Percentiles rank a stretch among this genome's conserved stretches.
phyloP scores from a whole-genome alignment of 352 stramenopile species.

The Globisporangium alternatum region DNA sequence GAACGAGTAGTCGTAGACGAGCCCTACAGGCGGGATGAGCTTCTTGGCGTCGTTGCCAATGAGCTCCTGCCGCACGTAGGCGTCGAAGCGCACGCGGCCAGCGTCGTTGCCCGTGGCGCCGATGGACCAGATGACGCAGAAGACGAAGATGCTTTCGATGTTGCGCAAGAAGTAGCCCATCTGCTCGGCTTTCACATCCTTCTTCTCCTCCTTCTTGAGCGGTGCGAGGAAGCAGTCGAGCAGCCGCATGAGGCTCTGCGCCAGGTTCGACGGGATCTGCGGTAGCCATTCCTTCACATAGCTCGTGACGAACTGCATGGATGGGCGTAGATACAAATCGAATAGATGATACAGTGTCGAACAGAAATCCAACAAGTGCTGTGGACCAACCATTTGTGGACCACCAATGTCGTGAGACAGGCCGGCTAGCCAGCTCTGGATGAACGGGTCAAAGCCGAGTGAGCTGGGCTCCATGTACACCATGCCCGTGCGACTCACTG shows the following conservation, averaged over 20 bases:
- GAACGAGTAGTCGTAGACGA: conserved; percentile 93
- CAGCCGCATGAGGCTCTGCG: conserved; percentile 88
- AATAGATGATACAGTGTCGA: conserved; percentile 73
- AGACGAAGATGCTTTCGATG: conserved; percentile 90
- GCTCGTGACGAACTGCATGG: conserved; percentile 78
- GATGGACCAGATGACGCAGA: conserved; percentile 91
- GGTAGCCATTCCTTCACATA: conserved; percentile 91
- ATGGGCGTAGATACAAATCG: conserved; percentile 81
- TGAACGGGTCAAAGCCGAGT: conserved; percentile 88
- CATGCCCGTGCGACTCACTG: conserved; percentile 93
- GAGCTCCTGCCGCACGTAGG: conserved; percentile 86
- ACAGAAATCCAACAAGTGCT: conserved; percentile 48
- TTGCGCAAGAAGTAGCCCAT: conserved; percentile 70
- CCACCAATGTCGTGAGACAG: conserved; percentile 59
- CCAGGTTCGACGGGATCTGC: conserved; percentile 90
- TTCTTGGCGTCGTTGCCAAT: conserved; percentile 49
- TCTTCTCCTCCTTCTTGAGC: conserved; percentile 83
- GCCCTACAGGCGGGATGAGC: conserved; percentile 47
- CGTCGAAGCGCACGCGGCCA: conserved; percentile 82
- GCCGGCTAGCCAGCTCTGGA: conserved; percentile 87
- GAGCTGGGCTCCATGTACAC: conserved; percentile 95
- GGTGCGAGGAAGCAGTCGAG: conserved; percentile 90
- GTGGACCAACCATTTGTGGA: conserved; percentile 28
- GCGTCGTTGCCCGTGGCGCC: conserved; percentile 87
- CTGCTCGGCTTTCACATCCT: conserved; percentile 70